Conservation (phyloP, 2,329 filamentous ascomycete species). For the Sporothrix humicola region DNA sequence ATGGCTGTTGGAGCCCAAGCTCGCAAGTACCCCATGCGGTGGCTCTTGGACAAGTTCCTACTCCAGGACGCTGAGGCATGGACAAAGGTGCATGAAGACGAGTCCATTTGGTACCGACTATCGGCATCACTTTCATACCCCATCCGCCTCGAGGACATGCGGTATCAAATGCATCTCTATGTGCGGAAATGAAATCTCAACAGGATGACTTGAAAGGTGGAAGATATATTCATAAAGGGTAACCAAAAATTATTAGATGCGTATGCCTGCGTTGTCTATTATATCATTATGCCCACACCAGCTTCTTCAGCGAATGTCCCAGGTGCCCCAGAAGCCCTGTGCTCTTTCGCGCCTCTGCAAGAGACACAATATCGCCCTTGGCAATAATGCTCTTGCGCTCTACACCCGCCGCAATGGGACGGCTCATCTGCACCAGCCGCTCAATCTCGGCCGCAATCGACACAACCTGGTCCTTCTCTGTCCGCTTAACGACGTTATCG, state of each 20-base stretch:
- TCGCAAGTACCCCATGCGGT: constrained; percentile 88
- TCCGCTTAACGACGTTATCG: constrained; percentile 46
- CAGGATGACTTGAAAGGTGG: neutral
- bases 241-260: constrained; percentile 20
- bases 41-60: constrained; percentile 86
- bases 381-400: constrained; percentile 57
- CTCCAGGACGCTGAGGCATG: constrained; percentile 58
- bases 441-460: constrained; percentile 79
- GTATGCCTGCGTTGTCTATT: constrained; percentile 8
- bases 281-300: constrained; percentile 73
- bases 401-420: constrained; percentile 49
- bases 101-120: constrained; percentile 85
- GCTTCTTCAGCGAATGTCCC: constrained; percentile 88
- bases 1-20: constrained; percentile 68
- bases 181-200: constrained; percentile 41
- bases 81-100: constrained; percentile 75
- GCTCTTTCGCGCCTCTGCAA: constrained; percentile 83
- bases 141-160: constrained; percentile 90
- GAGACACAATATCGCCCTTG: constrained; percentile 75
- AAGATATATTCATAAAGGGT: constrained; percentile 6
- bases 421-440: constrained; percentile 62
- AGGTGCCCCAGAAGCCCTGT: constrained; percentile 86
- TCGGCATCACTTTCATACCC: constrained; percentile 73
- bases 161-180: constrained; percentile 91
- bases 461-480: constrained; percentile 62